phyloP scores from a whole-genome alignment of 2,329 filamentous ascomycete genomes.

The Daldinia sp. region DNA sequence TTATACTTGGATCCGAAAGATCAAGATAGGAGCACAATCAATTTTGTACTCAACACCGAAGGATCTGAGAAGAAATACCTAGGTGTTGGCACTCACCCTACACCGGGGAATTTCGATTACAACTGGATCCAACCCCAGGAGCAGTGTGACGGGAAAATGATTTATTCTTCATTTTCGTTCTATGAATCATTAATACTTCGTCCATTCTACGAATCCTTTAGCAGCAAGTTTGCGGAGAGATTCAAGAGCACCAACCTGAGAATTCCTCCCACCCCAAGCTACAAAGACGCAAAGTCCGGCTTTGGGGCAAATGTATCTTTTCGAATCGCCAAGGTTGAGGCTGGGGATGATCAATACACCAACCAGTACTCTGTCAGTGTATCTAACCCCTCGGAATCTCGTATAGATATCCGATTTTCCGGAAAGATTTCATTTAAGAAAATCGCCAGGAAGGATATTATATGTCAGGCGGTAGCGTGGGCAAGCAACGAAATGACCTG shows the following conservation, averaged over 20 bases:
- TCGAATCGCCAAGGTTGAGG: background rate
- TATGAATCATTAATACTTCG: background rate
- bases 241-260: background rate
- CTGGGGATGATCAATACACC: background rate
- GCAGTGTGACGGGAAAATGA: background rate
- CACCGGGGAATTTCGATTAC: slow-evolving; percentile 1
- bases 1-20: background rate
- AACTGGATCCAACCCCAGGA: slow-evolving; percentile 1
- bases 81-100: background rate
- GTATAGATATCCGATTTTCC: background rate
- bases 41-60: background rate
- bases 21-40: background rate
- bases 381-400: background rate
- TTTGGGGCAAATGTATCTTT: background rate
- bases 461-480: background rate
- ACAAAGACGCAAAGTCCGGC: background rate
- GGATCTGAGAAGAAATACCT: background rate
- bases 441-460: background rate
- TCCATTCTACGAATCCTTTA: background rate
- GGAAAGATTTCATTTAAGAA: background rate
- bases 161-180: background rate
- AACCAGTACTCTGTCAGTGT: background rate
- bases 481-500: background rate
- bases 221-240: background rate
- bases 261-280: background rate